Conservation (phyloP, 208 protist species). For the Phytomonas serpens region DNA sequence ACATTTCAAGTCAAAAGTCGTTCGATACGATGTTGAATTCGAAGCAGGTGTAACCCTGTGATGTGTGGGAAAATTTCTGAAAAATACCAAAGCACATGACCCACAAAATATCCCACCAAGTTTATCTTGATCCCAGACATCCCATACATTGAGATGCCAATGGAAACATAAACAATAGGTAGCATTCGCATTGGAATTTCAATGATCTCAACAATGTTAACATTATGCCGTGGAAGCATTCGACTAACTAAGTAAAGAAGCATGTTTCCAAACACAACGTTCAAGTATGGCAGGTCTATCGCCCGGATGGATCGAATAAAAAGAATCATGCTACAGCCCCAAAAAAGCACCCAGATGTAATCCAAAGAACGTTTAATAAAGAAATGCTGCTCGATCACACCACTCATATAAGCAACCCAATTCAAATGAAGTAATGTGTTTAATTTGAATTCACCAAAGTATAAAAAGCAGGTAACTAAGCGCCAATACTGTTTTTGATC, state of each 20-base stretch:
- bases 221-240: slow-evolving; percentile 41
- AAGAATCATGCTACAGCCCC: slow-evolving; percentile 38
- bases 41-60: slow-evolving; percentile 48
- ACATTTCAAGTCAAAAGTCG: slow-evolving; percentile 11
- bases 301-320: slow-evolving; percentile 26
- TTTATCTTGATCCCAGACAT: slow-evolving; percentile 20
- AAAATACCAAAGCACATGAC: slow-evolving; percentile 75
- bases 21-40: slow-evolving; percentile 33
- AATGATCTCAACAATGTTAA: slow-evolving; percentile 42
- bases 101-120: slow-evolving; percentile 44
- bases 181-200: slow-evolving; percentile 42
- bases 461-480: slow-evolving; percentile 68
- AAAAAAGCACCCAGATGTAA: slow-evolving; percentile 57
- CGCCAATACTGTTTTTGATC: slow-evolving; percentile 83
- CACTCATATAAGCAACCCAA: slow-evolving; percentile 3
- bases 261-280: slow-evolving; percentile 33
- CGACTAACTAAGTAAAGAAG: slow-evolving; percentile 74
- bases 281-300: slow-evolving; percentile 52
- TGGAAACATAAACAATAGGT: slow-evolving; percentile 42
- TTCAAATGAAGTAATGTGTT: slow-evolving; percentile 4
- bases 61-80: slow-evolving; percentile 85
- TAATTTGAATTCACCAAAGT: slow-evolving; percentile 27
- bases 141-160: slow-evolving; percentile 22
- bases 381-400: slow-evolving; percentile 57
- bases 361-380: slow-evolving; percentile 47